Evolutionary conservation across 345 rosid species (phyloP).

Genomic region (Dipteronia dyeriana): DNA sequence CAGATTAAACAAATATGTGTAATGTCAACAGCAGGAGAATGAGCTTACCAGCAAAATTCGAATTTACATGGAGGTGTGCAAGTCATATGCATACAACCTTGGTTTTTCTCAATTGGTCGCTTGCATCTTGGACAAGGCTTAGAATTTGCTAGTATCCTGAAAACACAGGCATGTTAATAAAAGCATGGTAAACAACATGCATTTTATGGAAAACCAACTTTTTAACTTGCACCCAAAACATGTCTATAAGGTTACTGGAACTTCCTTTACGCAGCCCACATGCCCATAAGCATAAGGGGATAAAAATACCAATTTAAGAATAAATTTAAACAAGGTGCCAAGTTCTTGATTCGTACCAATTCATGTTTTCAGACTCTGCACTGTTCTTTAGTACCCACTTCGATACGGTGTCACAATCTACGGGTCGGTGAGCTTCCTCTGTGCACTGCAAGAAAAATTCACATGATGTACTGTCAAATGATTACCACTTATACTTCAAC

Average conservation of each 20-base stretch:
- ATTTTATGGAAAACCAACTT: background rate
- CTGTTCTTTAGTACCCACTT: conserved; percentile 82
- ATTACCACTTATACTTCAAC: background rate
- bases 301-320: background rate
- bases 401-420: conserved; percentile 71
- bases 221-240: background rate
- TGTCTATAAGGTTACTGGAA: background rate
- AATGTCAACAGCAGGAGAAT: background rate
- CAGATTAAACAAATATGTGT: conserved; percentile 1
- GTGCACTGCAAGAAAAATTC: conserved; percentile 50
- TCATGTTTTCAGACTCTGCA: conserved; percentile 88
- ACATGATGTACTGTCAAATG: background rate
- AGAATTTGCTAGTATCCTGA: conserved; percentile 78
- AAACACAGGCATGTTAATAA: conserved; percentile 5
- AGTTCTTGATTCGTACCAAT: conserved; percentile 45
- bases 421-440: conserved; percentile 90
- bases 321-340: conserved; percentile 5
- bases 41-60: conserved; percentile 74
- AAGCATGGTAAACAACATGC: background rate
- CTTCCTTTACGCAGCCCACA: background rate
- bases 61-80: conserved; percentile 87
- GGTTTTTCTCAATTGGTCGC: conserved; percentile 81
- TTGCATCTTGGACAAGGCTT: conserved; percentile 86
- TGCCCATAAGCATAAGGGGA: background rate
- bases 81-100: conserved; percentile 91